phyloP scores from a whole-genome alignment of 108 stramenopile genomes.

The Aureococcus anophagefferens region DNA sequence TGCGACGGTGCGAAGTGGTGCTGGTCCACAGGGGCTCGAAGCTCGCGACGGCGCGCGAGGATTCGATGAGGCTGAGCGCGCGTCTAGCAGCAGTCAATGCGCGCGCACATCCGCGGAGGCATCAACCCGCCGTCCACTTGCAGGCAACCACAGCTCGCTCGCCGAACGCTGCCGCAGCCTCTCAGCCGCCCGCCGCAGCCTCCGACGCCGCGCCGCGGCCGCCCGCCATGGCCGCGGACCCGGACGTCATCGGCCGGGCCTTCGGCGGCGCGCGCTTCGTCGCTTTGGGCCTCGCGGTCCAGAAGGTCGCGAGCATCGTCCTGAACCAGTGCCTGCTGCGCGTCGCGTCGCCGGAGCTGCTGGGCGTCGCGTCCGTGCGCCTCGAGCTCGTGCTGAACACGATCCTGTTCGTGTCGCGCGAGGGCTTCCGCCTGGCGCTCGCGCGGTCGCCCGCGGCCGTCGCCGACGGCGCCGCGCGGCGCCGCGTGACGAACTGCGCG shows the following conservation, averaged over 20 bases:
- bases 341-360: not conserved
- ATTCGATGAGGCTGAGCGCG: no score
- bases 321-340: not conserved
- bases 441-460: no score
- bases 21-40: no score
- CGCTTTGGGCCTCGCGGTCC: not conserved
- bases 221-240: not conserved
- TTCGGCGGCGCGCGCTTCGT: not conserved
- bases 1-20: no score
- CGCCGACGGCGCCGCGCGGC: no score
- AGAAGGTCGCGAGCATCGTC: not conserved
- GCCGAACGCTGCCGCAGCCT: no score
- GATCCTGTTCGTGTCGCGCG: conserved; percentile 67
- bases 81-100: no score
- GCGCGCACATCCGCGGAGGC: no score
- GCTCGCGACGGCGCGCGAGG: no score
- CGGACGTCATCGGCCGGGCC: not conserved
- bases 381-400: conserved; percentile 66
- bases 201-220: not conserved
- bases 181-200: no score
- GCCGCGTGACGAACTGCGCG: not conserved
- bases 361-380: conserved; percentile 65
- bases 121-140: no score
- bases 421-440: conserved; percentile 68
- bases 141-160: no score